phyloP scores from a whole-genome alignment of 768 basidiomycete genomes.

The Melanogaster broomeanus region DNA sequence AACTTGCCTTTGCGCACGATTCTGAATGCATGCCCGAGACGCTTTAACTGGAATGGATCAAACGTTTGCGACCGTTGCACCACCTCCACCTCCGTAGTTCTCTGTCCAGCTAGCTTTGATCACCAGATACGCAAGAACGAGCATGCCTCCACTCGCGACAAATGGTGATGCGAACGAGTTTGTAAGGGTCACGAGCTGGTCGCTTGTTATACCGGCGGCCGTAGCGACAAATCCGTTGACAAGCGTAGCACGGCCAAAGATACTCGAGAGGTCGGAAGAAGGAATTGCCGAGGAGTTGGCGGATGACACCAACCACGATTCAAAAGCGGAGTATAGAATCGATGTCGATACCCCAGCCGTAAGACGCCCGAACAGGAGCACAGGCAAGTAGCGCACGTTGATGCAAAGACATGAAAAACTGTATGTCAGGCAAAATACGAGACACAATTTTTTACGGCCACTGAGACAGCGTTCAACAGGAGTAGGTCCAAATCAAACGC shows the following conservation, averaged over 20 bases:
- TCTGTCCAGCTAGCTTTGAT: slow-evolving; percentile 65
- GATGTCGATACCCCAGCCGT: slow-evolving; percentile 74
- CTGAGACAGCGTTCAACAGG: slow-evolving; percentile 33
- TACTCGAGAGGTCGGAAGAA: slow-evolving; percentile 59
- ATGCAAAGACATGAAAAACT: slow-evolving; percentile 59
- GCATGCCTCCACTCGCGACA: slow-evolving; percentile 57
- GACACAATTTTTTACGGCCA: slow-evolving; percentile 66
- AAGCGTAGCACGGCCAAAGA: slow-evolving; percentile 73
- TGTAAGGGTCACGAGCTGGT: slow-evolving; percentile 57
- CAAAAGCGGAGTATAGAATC: slow-evolving; percentile 75
- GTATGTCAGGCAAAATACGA: slow-evolving; percentile 74
- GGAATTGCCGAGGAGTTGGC: slow-evolving; percentile 52
- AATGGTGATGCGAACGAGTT: slow-evolving; percentile 64
- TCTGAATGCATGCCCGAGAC: slow-evolving; percentile 56
- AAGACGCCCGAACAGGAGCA: slow-evolving; percentile 64
- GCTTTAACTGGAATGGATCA: slow-evolving; percentile 52
- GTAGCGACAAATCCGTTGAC: slow-evolving; percentile 75
- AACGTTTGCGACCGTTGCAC: slow-evolving; percentile 13
- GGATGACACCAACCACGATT: slow-evolving; percentile 75
- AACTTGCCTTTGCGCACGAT: slow-evolving; percentile 53
- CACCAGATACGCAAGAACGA: slow-evolving; percentile 54
- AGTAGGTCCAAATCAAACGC: background rate
- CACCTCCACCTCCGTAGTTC: slow-evolving; percentile 60
- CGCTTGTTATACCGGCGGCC: slow-evolving; percentile 63
- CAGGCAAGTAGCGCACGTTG: slow-evolving; percentile 53